These are phyloP conservation scores for Fusarium humuli DNA, from an alignment of 2,329 filamentous ascomycete species.

Conservation along the genomic window DNA sequence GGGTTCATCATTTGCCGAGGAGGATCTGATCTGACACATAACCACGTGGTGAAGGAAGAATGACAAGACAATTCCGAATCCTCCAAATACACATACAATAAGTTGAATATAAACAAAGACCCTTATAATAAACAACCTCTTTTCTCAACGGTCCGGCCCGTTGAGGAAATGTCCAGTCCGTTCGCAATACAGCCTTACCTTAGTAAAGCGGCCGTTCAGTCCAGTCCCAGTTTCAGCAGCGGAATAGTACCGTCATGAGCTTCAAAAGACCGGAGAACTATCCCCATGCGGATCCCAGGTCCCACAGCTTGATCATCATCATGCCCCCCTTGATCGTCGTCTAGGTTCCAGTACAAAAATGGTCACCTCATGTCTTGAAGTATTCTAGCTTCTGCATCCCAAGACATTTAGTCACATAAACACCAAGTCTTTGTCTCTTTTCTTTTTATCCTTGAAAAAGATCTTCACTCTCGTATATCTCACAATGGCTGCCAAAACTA, in stretches of 20 bases:
- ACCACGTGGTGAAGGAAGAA: constrained; percentile 9
- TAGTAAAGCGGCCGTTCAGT: not conserved
- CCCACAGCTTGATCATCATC: not conserved
- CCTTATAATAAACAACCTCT: not conserved
- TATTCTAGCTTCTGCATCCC: not conserved
- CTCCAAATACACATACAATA: not conserved
- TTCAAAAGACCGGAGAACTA: constrained; percentile 13
- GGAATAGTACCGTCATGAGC: constrained; percentile 24
- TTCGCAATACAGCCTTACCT: not conserved
- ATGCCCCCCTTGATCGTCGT: constrained; percentile 28
- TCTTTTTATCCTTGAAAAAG: not conserved
- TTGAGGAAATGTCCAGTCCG: not conserved
- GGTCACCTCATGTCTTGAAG: not conserved
- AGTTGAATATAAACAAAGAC: not conserved
- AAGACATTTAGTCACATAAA: not conserved
- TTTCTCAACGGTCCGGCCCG: constrained; percentile 32
- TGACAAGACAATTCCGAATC: not conserved
- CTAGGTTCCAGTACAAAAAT: not conserved
- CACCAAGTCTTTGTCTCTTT: not conserved
- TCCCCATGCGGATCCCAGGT: constrained; percentile 17
- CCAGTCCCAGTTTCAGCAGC: not conserved
- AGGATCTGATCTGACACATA: not conserved
- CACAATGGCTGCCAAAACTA: constrained; percentile 54
- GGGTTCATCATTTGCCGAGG: constrained; percentile 8
- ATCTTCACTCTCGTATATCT: not conserved